These are phyloP conservation scores for Phytophthora sansomeana DNA, from an alignment of 352 stramenopile genomes.

Conservation along the genomic window DNA sequence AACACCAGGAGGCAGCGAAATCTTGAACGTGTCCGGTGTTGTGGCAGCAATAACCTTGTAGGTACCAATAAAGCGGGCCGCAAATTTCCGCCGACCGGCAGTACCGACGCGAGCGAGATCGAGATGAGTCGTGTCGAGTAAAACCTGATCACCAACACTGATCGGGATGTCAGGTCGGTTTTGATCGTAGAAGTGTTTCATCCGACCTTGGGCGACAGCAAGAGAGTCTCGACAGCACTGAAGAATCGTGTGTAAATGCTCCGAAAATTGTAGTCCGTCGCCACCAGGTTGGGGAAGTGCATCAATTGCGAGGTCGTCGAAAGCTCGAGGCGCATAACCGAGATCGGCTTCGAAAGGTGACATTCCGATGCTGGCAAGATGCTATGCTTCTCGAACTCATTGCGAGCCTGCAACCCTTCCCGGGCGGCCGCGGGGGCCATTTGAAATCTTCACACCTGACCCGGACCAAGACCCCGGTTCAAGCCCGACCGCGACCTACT, in stretches of 20 bases:
- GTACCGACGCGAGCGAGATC: conserved; percentile 6
- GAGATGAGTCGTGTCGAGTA: neutral
- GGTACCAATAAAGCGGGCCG: conserved; percentile 2
- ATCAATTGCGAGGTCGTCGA: neutral
- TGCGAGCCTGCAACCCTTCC: no score
- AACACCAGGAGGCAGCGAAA: conserved; percentile 3
- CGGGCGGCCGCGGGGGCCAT: no score
- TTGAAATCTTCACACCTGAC: no score
- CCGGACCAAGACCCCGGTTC: no score
- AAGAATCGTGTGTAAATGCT: neutral
- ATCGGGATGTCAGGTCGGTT: neutral
- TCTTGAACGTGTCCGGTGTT: neutral
- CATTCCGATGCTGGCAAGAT: conserved; percentile 16
- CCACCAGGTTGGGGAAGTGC: neutral
- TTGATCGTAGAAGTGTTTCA: conserved; percentile 1
- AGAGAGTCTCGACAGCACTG: neutral
- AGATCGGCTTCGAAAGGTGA: conserved; percentile 21
- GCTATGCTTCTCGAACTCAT: no score
- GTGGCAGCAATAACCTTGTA: neutral
- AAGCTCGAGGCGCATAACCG: neutral
- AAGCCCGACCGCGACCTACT: no score
- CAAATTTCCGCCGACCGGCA: conserved; percentile 3
- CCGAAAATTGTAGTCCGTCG: neutral
- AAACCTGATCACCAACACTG: neutral
- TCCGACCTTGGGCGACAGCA: neutral